Base-by-base conservation (phyloP, 768 basidiomycete genomes). In the Kwoniella newhampshirensis region DNA sequence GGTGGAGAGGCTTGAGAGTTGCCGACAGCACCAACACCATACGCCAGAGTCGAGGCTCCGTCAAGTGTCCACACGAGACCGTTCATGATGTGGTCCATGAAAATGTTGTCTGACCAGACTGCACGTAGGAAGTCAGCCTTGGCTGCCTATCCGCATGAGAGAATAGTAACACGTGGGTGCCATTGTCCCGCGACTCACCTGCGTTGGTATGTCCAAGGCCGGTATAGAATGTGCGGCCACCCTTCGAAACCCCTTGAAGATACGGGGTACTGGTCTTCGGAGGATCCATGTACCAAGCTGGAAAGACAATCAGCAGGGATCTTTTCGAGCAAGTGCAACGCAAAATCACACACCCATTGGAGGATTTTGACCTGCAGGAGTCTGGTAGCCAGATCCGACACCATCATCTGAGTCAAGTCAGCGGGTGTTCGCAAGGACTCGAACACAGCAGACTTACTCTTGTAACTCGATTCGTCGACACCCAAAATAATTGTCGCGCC, bases 201-300 rank as follows among this genome's bases (percentile, higher is more conserved):
- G 86, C 84, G 66, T 84, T 85, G 52, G 84, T 76, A 71, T 92
- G 90, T 0, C 89, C 89, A 0, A 91, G 80, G 58, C 84, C 81
- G 1, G 90, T 91, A 71, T 88, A 91, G 78, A 87, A 91, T 65
- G 87, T 88, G 36, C 89, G 82, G 18, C 89, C 90, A 3, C 84
- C 81, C 42, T 67, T 63, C 0, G 36, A 71, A 67, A 21, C 80
- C 73, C 20, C 79, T 75, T 54, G 30, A 12, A 46, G 27, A 0
- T 72, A 53, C 27, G 68, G 71, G 59, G 82, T 78, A 2, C 83
- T 82, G 0, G 88, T 87, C 21, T 85, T 84, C n/a, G 87, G 87
- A 2, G 80, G 81, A 63, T 86, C 84, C 74, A 90, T 88, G 72
- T 82, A 90, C 89, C 89, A 92, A 20, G 91, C 89, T 51, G 25